These are phyloP conservation scores for Suillus plorans DNA, from an alignment of 768 basidiomycete genomes.

Conservation along the genomic window DNA sequence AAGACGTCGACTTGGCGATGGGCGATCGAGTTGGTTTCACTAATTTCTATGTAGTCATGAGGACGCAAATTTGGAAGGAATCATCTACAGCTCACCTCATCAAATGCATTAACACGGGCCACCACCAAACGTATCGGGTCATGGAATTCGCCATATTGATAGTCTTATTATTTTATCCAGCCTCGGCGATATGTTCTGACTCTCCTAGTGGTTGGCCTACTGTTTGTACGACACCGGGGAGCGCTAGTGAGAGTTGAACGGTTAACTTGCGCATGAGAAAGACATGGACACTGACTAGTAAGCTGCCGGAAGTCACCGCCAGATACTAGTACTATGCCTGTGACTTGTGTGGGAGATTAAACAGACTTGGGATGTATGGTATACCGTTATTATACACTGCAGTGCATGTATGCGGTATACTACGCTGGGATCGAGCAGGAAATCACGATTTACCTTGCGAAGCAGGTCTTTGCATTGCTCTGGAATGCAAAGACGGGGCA, in stretches of 20 bases:
- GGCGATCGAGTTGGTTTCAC: not conserved
- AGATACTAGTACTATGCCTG: not conserved
- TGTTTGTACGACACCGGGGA: not conserved
- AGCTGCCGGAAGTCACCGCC: not conserved
- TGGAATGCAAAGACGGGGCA: constrained; percentile 1
- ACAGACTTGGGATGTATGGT: too few relatives aligned
- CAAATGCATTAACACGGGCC: not conserved
- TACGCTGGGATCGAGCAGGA: not conserved
- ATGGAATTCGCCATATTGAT: not conserved
- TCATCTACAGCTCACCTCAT: not conserved
- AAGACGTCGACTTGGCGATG: too few relatives aligned
- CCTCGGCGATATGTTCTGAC: too few relatives aligned
- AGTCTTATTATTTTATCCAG: too few relatives aligned
- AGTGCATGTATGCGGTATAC: not conserved
- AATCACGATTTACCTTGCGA: not conserved
- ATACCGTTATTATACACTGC: not conserved
- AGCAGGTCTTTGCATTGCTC: not conserved
- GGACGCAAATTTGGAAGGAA: not conserved
- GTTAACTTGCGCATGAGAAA: not conserved
- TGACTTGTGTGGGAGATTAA: too few relatives aligned
- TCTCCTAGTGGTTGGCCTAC: too few relatives aligned
- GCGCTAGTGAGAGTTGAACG: not conserved
- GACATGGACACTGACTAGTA: not conserved
- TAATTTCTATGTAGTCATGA: not conserved
- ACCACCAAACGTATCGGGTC: not conserved